These are phyloP conservation scores for Scedosporium apiospermum DNA, from an alignment of 2,329 filamentous ascomycete species.

Conservation along the genomic window DNA sequence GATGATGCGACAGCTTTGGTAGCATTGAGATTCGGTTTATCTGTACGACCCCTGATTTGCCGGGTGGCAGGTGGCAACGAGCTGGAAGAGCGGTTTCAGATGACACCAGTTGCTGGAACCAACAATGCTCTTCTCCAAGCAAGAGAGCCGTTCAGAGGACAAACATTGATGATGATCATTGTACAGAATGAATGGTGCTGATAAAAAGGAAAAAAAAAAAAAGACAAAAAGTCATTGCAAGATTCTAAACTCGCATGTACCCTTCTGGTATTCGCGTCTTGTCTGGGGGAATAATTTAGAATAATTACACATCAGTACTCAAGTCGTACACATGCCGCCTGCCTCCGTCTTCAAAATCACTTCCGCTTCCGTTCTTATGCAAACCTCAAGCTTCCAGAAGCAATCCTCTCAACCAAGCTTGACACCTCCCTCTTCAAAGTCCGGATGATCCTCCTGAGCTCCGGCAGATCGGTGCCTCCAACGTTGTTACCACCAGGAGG, in stretches of 20 bases:
- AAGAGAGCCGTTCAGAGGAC: no score
- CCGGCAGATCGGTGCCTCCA: constrained; percentile 34
- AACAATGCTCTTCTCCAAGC: no score
- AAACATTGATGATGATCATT: no score
- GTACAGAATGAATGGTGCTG: neutral
- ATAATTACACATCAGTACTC: neutral
- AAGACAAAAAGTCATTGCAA: neutral
- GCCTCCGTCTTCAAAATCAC: neutral
- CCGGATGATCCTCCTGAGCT: constrained; percentile 32
- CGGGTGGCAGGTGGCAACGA: no score
- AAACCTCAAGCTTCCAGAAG: constrained; percentile 34
- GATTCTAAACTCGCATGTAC: neutral
- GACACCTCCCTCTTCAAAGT: constrained; percentile 34
- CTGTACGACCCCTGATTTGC: no score
- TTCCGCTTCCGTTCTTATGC: constrained; percentile 20
- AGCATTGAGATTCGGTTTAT: no score
- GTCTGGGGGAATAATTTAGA: constrained; percentile 5
- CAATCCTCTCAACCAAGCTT: constrained; percentile 31
- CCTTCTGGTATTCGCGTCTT: neutral
- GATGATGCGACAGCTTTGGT: neutral
- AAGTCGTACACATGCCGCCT: neutral
- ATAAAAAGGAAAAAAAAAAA: neutral
- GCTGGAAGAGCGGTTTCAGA: no score
- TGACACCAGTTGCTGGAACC: no score
- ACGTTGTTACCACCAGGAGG: constrained; percentile 30